Base-by-base conservation (phyloP, 2,329 filamentous ascomycete genomes). In the Bipolaris victoriae region DNA sequence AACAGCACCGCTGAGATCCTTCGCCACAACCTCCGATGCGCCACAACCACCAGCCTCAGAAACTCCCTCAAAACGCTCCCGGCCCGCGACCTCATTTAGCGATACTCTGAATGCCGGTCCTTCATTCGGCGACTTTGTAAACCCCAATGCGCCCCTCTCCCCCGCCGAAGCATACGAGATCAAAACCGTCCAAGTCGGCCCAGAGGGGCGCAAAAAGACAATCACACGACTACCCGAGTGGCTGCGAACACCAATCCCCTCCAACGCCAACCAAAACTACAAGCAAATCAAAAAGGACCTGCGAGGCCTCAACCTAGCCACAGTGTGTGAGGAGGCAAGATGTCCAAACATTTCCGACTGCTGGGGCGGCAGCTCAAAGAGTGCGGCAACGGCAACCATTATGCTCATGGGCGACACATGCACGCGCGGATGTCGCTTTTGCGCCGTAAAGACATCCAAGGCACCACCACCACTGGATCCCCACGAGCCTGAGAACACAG, bases 381-480 rank as follows among this genome's bases (percentile, higher is more conserved):
- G 87, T 64, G 89, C 92, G 24, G 95, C 95, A 4, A 99, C 95
- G 31, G 95, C 95, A 2, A 99, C 95, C 10, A 98, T 99, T 78
- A 99, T 99, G 95, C 82, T 99, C 46, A 98, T 98, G 93, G 95
- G 95, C 63, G 95, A 99, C 77, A 98, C 94, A 7, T 99, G 95
- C 79, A 99, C 95, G 16, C 86, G 95, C 58, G 95, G 94, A 16
- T 99, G 95, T 79, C 87, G 95, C 51, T 99, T 99, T 82, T 99
- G 95, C 84, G 92, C 89, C 64, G 95, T 99, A 50, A 98, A 98
- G 84, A 99, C 95, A 3, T 88, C 82, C 57, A 88, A 90, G 41
- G 80, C 82, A 1, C 87, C 87, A 0, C 88, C 92, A 11, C 91
- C 95, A 10, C 84, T 99, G 48, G 95, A 99, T 75, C 90, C 91